These are phyloP conservation scores for Xylaria sp. DNA, from an alignment of 2,329 filamentous ascomycete genomes.

Conservation along the genomic window DNA sequence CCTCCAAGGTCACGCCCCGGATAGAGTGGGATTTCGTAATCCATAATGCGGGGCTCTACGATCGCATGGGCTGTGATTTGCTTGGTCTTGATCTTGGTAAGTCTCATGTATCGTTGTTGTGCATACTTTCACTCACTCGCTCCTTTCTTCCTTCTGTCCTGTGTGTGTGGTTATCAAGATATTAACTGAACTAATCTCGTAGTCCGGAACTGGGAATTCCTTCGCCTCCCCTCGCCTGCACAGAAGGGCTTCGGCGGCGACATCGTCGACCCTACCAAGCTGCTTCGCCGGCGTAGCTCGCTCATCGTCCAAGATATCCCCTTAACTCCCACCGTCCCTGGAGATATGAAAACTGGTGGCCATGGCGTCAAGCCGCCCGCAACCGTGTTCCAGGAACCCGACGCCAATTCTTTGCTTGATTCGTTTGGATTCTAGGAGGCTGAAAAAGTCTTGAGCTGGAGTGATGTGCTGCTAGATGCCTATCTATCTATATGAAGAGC, in stretches of 20 bases:
- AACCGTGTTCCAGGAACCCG: constrained; percentile 91
- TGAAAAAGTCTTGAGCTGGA: neutral
- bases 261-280: constrained; percentile 70
- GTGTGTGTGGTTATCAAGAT: neutral
- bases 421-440: constrained; percentile 84
- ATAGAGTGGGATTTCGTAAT: constrained; percentile 91
- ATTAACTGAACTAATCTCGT: constrained; percentile 3
- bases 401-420: constrained; percentile 86
- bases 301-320: constrained; percentile 83
- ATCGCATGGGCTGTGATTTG: constrained; percentile 92
- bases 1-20: constrained; percentile 79
- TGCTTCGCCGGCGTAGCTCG: constrained; percentile 78
- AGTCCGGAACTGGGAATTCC: constrained; percentile 86
- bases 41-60: constrained; percentile 85
- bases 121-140: neutral
- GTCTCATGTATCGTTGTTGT: constrained; percentile 42
- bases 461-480: neutral
- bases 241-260: constrained; percentile 58
- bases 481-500: neutral
- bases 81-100: constrained; percentile 85
- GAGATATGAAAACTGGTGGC: constrained; percentile 57
- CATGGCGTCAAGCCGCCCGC: constrained; percentile 65
- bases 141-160: neutral
- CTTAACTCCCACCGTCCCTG: constrained; percentile 52
- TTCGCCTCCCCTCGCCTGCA: constrained; percentile 57